phyloP scores from a whole-genome alignment of 116 monocot species.

The Dioscorea cayenensis region DNA sequence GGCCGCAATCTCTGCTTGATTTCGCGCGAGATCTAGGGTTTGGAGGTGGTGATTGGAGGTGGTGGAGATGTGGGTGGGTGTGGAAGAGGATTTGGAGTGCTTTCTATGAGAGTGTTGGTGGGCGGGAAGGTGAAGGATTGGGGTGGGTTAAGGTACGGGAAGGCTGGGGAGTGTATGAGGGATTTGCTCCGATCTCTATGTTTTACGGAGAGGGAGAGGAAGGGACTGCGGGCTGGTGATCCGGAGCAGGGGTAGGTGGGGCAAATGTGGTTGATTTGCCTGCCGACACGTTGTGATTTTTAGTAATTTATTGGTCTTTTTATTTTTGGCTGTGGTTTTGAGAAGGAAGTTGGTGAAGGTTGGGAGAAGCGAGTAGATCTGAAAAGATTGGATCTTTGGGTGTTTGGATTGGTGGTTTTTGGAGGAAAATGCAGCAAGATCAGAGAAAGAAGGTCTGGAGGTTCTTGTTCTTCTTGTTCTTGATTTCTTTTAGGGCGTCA shows the following conservation, averaged over 20 bases:
- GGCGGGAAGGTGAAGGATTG: neutral
- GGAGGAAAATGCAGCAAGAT: conserved; percentile 47
- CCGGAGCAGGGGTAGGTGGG: conserved; percentile 45
- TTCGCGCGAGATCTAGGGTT: no score
- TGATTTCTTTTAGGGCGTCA: neutral
- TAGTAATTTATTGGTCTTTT: conserved; percentile 5
- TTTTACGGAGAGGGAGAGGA: conserved; percentile 9
- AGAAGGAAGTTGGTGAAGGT: no score
- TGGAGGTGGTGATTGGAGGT: neutral
- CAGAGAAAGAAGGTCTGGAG: conserved; percentile 48
- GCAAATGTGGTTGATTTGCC: conserved; percentile 43
- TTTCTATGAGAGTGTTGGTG: conserved; percentile 5
- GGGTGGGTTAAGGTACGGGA: neutral
- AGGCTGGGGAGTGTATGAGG: conserved; percentile 11
- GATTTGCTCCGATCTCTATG: conserved; percentile 17
- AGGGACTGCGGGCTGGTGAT: conserved; percentile 22
- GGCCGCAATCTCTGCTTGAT: no score
- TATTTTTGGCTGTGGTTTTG: neutral
- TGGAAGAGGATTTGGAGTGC: neutral
- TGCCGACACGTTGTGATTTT: neutral
- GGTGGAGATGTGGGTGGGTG: conserved; percentile 1
- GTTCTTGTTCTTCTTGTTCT: neutral
- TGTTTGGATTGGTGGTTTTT: neutral
- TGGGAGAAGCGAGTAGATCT: neutral
- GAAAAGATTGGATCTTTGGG: neutral